phyloP scores from a whole-genome alignment of 1,139 yeast species.

The Yamadazyma friedrichii region DNA sequence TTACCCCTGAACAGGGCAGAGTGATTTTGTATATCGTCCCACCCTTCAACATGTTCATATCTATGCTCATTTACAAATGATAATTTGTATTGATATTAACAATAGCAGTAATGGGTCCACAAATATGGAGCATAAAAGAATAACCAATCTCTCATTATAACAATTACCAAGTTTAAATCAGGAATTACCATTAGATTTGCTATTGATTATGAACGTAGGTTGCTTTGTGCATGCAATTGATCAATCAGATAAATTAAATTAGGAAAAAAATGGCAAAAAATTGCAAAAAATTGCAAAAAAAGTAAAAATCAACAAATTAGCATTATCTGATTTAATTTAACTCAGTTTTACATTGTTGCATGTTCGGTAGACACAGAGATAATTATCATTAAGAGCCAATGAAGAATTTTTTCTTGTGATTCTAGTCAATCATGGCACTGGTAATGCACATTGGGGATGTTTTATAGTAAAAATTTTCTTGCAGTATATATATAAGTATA shows the following conservation, averaged over 20 bases:
- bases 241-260: conserved; percentile 12
- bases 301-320: neutral
- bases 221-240: conserved; percentile 7
- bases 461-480: neutral
- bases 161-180: neutral
- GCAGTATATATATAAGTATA: too few species aligned
- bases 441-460: neutral
- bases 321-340: too few species aligned
- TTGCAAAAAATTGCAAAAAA: neutral
- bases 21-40: too few species aligned
- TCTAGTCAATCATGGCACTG: neutral
- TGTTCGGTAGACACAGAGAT: too few species aligned
- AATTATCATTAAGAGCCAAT: too few species aligned
- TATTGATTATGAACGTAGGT: neutral
- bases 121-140: too few species aligned
- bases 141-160: neutral
- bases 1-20: too few species aligned
- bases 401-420: neutral
- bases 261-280: neutral
- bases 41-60: too few species aligned
- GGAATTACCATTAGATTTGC: neutral
- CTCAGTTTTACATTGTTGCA: too few species aligned
- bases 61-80: too few species aligned
- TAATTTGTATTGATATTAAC: too few species aligned
- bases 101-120: too few species aligned